A percentile compares a stretch with the other conserved stretches of the same genome.
These are phyloP conservation scores for Bimuria novae-zelandiae DNA, from an alignment of 2,329 filamentous ascomycete species.

Conservation along the genomic window DNA sequence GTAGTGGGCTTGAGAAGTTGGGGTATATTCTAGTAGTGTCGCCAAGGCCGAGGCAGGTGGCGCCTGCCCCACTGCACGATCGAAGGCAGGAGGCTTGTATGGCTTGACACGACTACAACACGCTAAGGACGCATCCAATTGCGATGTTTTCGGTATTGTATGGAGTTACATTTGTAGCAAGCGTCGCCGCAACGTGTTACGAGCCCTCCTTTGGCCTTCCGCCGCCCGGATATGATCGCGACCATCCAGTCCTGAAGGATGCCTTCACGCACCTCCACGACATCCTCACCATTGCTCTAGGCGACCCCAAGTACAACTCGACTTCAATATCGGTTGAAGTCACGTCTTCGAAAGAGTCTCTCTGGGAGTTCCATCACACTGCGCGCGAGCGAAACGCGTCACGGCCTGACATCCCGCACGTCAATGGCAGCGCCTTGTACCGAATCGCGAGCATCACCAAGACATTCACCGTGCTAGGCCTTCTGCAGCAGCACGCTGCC, in stretches of 20 bases:
- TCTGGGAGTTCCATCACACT: conserved; percentile 48
- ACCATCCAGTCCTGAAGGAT: conserved; percentile 32
- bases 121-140: conserved; percentile 2
- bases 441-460: conserved; percentile 47
- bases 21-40: neutral
- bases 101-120: neutral
- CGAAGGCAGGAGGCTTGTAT: neutral
- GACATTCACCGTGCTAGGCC: conserved; percentile 39
- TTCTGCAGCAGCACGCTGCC: conserved; percentile 39
- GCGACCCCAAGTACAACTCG: conserved; percentile 35
- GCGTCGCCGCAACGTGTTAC: conserved; percentile 36
- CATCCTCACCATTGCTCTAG: conserved; percentile 29
- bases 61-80: neutral
- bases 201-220: conserved; percentile 47
- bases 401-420: conserved; percentile 41
- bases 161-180: conserved; percentile 13
- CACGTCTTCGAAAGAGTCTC: conserved; percentile 44
- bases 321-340: conserved; percentile 49
- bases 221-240: conserved; percentile 35
- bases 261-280: conserved; percentile 38
- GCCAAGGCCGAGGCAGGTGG: conserved; percentile 4
- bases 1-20: neutral
- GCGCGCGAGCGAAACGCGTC: conserved; percentile 42
- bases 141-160: conserved; percentile 19
- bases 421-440: conserved; percentile 48